Conservation (phyloP, 768 basidiomycete genomes). For the Punctularia strigosozonata region DNA sequence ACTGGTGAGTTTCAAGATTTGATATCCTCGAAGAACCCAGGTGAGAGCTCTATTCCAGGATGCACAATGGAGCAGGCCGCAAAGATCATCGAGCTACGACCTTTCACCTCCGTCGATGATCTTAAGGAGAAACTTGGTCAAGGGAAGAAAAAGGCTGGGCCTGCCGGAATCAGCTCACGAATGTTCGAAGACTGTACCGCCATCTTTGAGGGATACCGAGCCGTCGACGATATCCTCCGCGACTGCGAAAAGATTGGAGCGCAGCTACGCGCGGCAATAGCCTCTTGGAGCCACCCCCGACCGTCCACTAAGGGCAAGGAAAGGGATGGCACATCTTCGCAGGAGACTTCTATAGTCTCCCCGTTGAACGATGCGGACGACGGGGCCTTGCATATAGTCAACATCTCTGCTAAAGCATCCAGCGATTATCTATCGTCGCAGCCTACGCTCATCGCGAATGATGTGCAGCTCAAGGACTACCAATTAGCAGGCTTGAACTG, state of each 20-base stretch:
- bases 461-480: constrained; percentile 85
- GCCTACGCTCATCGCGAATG: constrained; percentile 53
- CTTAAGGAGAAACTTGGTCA: constrained; percentile 66
- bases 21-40: not conserved
- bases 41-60: constrained; percentile 28
- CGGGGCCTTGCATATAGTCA: constrained; percentile 45
- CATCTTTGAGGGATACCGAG: constrained; percentile 76
- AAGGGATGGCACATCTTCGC: constrained; percentile 23
- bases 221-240: constrained; percentile 81
- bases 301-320: constrained; percentile 23
- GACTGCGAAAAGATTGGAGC: constrained; percentile 83
- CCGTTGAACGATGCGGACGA: constrained; percentile 33
- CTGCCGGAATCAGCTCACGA: constrained; percentile 74
- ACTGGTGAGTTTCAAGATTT: constrained; percentile 39
- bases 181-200: constrained; percentile 85
- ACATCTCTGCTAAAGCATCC: constrained; percentile 28
- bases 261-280: constrained; percentile 59
- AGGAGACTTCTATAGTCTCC: constrained; percentile 7
- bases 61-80: constrained; percentile 76
- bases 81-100: constrained; percentile 66
- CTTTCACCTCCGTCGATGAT: constrained; percentile 68
- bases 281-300: constrained; percentile 51
- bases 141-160: constrained; percentile 79
- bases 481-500: constrained; percentile 97
- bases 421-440: constrained; percentile 66